These are phyloP conservation scores for Apocynum venetum DNA, from an alignment of 257 asterid species.

Conservation along the genomic window DNA sequence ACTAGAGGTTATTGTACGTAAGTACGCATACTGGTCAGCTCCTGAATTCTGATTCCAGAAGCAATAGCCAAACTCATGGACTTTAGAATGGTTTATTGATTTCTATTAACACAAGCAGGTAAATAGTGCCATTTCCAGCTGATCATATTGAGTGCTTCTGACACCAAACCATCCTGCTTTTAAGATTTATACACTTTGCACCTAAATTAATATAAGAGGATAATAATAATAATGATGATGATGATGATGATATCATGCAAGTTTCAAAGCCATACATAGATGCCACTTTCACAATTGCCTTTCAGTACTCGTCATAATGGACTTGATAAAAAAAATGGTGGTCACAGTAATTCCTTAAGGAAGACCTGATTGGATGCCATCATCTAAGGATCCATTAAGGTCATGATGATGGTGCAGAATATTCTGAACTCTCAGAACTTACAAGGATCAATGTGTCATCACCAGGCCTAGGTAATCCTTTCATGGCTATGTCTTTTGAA, in stretches of 20 bases:
- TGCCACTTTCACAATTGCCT: not conserved
- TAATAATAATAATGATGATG: too few relatives aligned
- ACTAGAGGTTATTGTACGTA: not conserved
- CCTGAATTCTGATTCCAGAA: not conserved
- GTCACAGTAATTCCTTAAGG: not conserved
- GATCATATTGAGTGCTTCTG: not conserved
- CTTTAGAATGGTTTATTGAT: not conserved
- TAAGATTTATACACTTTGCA: not conserved
- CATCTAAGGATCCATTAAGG: conserved; percentile 7
- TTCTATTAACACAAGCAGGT: not conserved
- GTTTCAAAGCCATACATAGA: not conserved
- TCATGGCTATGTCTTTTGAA: conserved; percentile 74
- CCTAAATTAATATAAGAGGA: not conserved
- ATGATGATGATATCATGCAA: not conserved
- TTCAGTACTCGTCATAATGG: not conserved
- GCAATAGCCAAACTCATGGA: not conserved
- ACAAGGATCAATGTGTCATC: conserved; percentile 83
- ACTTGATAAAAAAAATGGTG: not conserved
- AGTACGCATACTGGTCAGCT: not conserved
- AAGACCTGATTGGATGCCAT: conserved; percentile 10
- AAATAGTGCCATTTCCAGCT: not conserved
- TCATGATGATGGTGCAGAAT: not conserved
- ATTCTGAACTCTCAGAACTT: conserved; percentile 32
- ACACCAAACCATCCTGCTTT: not conserved
- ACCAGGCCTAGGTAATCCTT: conserved; percentile 86